Percentiles rank a stretch among this genome's conserved stretches.
These are phyloP conservation scores for Houttuynia cordata DNA, from an alignment of 164 flowering plant species.

Conservation along the genomic window DNA sequence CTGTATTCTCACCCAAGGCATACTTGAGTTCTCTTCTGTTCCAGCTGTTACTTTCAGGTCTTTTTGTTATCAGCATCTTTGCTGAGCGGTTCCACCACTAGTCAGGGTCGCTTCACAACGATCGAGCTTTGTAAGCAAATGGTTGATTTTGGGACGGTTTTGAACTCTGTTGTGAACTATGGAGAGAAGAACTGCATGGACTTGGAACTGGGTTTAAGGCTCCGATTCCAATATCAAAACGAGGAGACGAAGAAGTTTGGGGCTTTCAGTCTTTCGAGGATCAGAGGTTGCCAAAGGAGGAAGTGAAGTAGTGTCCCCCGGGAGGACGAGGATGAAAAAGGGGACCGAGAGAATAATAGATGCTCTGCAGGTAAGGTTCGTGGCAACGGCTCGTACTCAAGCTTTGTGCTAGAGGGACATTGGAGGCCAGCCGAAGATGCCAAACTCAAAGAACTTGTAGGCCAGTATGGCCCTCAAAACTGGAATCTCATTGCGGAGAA, in stretches of 20 bases:
- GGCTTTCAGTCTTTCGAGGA: conserved; percentile 8
- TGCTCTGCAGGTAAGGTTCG: conserved; percentile 5
- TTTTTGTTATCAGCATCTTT: too few relatives aligned
- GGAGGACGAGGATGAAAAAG: conserved; percentile 4
- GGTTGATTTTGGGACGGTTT: too few relatives aligned
- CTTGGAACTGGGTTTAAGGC: conserved; percentile 9
- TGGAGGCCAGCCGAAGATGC: conserved; percentile 76
- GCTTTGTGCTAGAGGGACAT: conserved; percentile 58
- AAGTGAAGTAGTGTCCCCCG: conserved; percentile 2
- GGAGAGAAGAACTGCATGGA: conserved; percentile 2
- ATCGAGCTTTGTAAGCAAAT: too few relatives aligned
- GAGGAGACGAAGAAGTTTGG: too few relatives aligned
- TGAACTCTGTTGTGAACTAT: neutral
- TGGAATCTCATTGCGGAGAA: conserved; percentile 80
- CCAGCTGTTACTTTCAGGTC: too few relatives aligned
- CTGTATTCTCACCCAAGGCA: too few relatives aligned
- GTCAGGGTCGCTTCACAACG: too few relatives aligned
- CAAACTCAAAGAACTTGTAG: conserved; percentile 56
- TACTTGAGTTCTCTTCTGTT: too few relatives aligned
- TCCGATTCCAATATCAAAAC: too few relatives aligned
- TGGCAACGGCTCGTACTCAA: conserved; percentile 15
- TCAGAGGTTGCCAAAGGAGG: conserved; percentile 1
- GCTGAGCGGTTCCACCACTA: too few relatives aligned
- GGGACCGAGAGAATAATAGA: conserved; percentile 3
- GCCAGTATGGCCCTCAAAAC: conserved; percentile 67